A percentile compares a stretch with the other conserved stretches of the same genome.
phyloP scores from a whole-genome alignment of 306 rosid genomes.

The Casuarina equisetifolia region DNA sequence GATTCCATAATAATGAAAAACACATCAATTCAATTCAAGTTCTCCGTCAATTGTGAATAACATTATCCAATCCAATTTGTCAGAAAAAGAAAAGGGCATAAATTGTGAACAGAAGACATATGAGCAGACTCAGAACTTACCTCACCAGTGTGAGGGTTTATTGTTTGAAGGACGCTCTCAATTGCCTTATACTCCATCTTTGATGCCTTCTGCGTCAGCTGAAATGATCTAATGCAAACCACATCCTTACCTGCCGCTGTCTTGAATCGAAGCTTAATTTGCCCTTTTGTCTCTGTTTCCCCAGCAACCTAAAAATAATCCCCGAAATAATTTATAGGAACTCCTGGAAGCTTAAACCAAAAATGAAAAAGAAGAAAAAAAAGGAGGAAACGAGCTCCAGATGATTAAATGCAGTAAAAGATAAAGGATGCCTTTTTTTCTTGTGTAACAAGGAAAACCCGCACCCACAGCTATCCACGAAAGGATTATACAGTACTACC shows the following conservation, averaged over 20 bases:
- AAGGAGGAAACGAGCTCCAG: not conserved
- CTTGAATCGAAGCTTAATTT: conserved; percentile 89
- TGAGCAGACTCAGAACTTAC: conserved; percentile 21
- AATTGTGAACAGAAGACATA: not conserved
- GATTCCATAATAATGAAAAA: not conserved
- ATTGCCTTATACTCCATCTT: conserved; percentile 97
- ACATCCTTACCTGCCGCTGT: conserved; percentile 89
- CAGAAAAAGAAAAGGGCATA: not conserved
- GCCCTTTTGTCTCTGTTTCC: conserved; percentile 95
- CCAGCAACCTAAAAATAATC: conserved; percentile 64
- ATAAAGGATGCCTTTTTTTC: not conserved
- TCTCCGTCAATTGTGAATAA: not conserved
- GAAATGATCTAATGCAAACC: conserved; percentile 87
- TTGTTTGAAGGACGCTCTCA: conserved; percentile 95
- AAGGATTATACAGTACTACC: too few species aligned
- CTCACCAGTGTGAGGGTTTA: conserved; percentile 93
- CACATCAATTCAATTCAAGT: not conserved
- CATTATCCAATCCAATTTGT: not conserved
- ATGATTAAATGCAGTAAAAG: not conserved
- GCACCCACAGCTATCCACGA: too few species aligned
- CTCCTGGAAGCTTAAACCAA: not conserved
- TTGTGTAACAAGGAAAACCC: not conserved
- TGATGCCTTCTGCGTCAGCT: conserved; percentile 89
- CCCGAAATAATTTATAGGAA: not conserved
- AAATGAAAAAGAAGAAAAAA: not conserved